A percentile compares a stretch with the other conserved stretches of the same genome.
phyloP scores from a whole-genome alignment of 495 filamentous ascomycete genomes.

The Trichoderma virens region DNA sequence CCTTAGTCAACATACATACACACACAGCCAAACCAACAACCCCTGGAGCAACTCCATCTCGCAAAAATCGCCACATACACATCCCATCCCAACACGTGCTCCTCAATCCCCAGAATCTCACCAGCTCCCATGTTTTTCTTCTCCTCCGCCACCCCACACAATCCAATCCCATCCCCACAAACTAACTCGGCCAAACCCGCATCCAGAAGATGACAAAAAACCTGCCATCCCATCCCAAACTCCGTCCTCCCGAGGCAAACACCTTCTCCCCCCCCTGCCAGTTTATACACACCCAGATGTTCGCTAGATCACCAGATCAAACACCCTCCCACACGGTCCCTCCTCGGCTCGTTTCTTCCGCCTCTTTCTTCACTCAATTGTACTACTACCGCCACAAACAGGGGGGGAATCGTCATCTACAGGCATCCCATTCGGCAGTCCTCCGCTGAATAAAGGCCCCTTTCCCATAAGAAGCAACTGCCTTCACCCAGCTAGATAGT shows the following conservation, averaged over 20 bases:
- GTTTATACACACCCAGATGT: no score
- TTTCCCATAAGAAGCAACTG: no score
- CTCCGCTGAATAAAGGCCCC: no score
- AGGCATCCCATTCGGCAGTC: no score
- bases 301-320: conserved; percentile 2
- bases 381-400: no score
- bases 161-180: background rate
- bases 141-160: background rate
- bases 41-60: no score
- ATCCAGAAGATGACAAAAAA: background rate
- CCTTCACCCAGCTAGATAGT: no score
- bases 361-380: no score
- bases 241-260: background rate
- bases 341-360: conserved; percentile 2
- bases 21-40: no score
- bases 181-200: conserved; percentile 7
- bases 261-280: background rate
- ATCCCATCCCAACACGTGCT: background rate
- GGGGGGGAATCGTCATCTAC: no score
- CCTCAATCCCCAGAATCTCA: background rate
- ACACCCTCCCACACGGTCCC: background rate
- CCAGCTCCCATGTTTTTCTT: no score
- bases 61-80: background rate
- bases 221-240: background rate
- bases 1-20: no score